Conservation (phyloP, 495 filamentous ascomycete species). For the Talaromyces ruber region DNA sequence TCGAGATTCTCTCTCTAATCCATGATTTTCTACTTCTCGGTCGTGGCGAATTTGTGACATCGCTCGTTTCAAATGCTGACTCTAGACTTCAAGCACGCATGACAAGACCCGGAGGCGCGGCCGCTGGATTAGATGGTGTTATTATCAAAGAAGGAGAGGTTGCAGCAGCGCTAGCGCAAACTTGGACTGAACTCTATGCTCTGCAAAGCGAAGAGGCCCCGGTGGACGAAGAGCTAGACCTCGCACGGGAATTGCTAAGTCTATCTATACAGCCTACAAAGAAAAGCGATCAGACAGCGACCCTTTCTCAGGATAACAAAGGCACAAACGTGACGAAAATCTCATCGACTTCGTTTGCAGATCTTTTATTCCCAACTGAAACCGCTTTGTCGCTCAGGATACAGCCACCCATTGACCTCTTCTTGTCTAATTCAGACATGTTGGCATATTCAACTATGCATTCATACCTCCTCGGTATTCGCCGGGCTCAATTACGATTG, state of each 20-base stretch:
- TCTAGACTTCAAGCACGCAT: constrained; percentile 16
- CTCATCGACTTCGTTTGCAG: constrained; percentile 52
- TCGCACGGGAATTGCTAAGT: constrained; percentile 67
- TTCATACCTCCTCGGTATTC: constrained; percentile 76
- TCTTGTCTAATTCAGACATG: constrained; percentile 67
- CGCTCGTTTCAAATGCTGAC: constrained; percentile 77
- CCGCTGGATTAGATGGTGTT: constrained; percentile 39
- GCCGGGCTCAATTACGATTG: constrained; percentile 72
- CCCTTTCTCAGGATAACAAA: constrained; percentile 30
- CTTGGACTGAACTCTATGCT: constrained; percentile 69
- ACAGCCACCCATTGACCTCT: constrained; percentile 75
- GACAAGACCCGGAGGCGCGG: constrained; percentile 16
- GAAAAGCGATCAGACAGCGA: constrained; percentile 15
- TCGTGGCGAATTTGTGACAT: constrained; percentile 83
- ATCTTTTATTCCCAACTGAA: constrained; percentile 73
- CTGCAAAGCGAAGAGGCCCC: constrained; percentile 67
- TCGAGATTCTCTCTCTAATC: constrained; percentile 68
- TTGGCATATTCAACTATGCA: constrained; percentile 73
- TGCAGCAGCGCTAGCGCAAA: constrained; percentile 57
- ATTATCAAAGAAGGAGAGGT: constrained; percentile 84
- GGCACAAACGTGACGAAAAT: constrained; percentile 15
- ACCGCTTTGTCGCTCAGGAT: constrained; percentile 64
- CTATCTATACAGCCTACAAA: constrained; percentile 44
- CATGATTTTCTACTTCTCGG: constrained; percentile 82
- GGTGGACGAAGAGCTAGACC: constrained; percentile 66